These are phyloP conservation scores for Allium cepa DNA, from an alignment of 106 monocot genomes.

Conservation along the genomic window DNA sequence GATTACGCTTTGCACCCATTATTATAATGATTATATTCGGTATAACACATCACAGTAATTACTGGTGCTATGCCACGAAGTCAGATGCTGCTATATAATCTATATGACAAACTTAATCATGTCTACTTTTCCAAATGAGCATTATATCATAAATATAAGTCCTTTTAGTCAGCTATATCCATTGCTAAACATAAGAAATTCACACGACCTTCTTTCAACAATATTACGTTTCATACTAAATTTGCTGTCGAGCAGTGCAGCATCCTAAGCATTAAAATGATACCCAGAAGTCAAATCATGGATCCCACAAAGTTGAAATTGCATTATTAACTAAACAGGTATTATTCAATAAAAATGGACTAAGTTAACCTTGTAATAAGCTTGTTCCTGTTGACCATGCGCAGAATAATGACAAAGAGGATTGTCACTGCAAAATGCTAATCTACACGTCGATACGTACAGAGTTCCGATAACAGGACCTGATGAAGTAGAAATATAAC, in stretches of 20 bases:
- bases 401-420: slow-evolving; percentile 27
- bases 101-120: too few species aligned
- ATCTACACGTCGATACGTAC: slow-evolving; percentile 49
- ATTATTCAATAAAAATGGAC: background rate
- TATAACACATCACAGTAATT: too few species aligned
- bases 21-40: too few species aligned
- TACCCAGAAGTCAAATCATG: too few species aligned
- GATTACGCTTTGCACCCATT: too few species aligned
- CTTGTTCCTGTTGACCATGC: slow-evolving; percentile 35
- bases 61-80: too few species aligned
- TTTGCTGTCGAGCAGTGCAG: background rate
- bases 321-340: background rate
- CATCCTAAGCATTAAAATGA: background rate
- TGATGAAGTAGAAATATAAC: slow-evolving; percentile 76
- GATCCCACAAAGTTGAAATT: background rate
- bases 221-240: background rate
- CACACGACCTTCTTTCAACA: background rate
- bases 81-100: too few species aligned
- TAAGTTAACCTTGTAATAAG: slow-evolving; percentile 59
- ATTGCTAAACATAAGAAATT: background rate
- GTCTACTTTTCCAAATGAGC: too few species aligned
- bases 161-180: background rate
- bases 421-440: slow-evolving; percentile 85
- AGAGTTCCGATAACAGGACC: slow-evolving; percentile 90
- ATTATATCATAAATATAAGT: too few species aligned